phyloP scores from a whole-genome alignment of 2,329 filamentous ascomycete genomes.

The Epichloe sp. region DNA sequence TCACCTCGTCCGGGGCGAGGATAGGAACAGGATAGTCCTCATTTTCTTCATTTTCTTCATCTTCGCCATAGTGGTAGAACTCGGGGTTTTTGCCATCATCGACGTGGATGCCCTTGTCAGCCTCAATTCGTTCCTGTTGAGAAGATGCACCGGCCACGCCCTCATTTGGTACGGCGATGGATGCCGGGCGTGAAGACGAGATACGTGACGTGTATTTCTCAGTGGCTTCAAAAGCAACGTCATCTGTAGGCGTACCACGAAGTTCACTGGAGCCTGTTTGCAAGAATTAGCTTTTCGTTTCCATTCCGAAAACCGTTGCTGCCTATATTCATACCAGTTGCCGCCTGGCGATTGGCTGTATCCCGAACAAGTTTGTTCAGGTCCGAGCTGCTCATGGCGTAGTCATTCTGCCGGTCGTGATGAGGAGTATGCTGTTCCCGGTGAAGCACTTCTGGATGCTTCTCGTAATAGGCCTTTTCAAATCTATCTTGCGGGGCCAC shows the following conservation, averaged over 20 bases:
- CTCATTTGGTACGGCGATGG: slow-evolving; percentile 20
- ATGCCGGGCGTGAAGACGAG: slow-evolving; percentile 48
- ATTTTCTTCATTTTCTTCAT: slow-evolving; percentile 42
- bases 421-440: slow-evolving; percentile 54
- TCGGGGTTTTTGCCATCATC: slow-evolving; percentile 40
- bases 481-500: slow-evolving; percentile 64
- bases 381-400: slow-evolving; percentile 78
- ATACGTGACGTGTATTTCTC: slow-evolving; percentile 74
- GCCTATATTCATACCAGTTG: slow-evolving; percentile 16
- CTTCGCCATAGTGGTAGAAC: slow-evolving; percentile 23
- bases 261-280: slow-evolving; percentile 47
- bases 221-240: slow-evolving; percentile 76
- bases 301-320: too few species aligned
- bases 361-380: slow-evolving; percentile 79
- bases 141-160: slow-evolving; percentile 9
- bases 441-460: slow-evolving; percentile 69
- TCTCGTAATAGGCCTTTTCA: slow-evolving; percentile 83
- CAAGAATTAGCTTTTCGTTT: slow-evolving; percentile 8
- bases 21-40: slow-evolving; percentile 63
- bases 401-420: slow-evolving; percentile 50
- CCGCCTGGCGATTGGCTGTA: slow-evolving; percentile 42
- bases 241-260: slow-evolving; percentile 71
- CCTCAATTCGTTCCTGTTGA: slow-evolving; percentile 26
- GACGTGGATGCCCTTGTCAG: slow-evolving; percentile 57
- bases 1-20: slow-evolving; percentile 75